Base-by-base conservation (phyloP, 2,329 filamentous ascomycete genomes). In the Scopulariopsis brevicaulis region DNA sequence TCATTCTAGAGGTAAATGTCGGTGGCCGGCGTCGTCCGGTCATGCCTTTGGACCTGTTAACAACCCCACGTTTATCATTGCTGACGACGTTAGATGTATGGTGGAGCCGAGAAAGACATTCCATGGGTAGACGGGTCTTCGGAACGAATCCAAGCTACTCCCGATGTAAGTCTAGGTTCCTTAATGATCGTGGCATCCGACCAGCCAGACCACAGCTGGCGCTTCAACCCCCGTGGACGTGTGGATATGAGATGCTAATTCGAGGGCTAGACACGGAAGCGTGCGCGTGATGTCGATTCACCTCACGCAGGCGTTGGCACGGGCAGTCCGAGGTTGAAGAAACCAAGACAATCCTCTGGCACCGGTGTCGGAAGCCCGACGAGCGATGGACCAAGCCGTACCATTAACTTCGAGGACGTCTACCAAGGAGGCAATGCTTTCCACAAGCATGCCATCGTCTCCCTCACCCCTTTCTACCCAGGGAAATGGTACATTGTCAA, bases 401-500 rank as follows among this genome's bases (percentile, higher is more conserved):
- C 51, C 3, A 59, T 65, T 43, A 58, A 51, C 1, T 65, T 63
- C 12, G 50, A 63, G 10, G 62, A 65, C 14, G 61, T 65, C 4
- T 62, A 62, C 18, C 63, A 64, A 35, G 55, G 59, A 15, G 63
- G 63, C 4, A 59, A 62, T 5, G 60, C 64, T 4, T 43, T 61
- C 22, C 58, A 61, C 32, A 64, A 62, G 60, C 61, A 64, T 37
- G 55, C 52, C 4, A 65, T 65, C 24, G 34, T 64, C 10, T 56
- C 60, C 20, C 62, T 40, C 7, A 22, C 35, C 18, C 56, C 60
- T 8, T 59, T 32, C 55, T 4, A n/a, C 10, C 5, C 46, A 12
- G 50, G 22, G n/a, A 57, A 61, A 1, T 64, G 58, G 40, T 65
- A 62, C 35, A 62, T 64, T n/a, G 50, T 65, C 7, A 60, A 54